Percentiles rank a stretch among this genome's conserved stretches.
These are phyloP conservation scores for Elymus sibiricus DNA, from an alignment of 176 grass and related monocot genomes.

Conservation along the genomic window DNA sequence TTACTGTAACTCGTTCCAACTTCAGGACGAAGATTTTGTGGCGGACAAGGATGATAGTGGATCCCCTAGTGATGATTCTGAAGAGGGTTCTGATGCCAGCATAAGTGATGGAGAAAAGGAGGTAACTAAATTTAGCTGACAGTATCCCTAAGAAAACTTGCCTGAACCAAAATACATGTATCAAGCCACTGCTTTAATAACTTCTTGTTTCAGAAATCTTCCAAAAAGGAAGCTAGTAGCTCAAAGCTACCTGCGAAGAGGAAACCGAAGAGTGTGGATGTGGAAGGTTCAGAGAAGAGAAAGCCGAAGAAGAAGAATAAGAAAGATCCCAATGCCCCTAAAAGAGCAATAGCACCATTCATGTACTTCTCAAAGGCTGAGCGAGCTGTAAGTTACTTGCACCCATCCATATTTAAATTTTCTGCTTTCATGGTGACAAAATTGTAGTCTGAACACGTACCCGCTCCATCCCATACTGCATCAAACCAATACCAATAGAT, in stretches of 20 bases:
- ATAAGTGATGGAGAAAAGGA: constrained; percentile 67
- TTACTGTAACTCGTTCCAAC: constrained; percentile 2
- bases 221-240: constrained; percentile 59
- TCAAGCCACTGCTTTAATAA: neutral
- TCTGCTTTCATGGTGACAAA: neutral
- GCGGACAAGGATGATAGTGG: constrained; percentile 72
- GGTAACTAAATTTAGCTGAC: constrained; percentile 28
- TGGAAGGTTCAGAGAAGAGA: constrained; percentile 62
- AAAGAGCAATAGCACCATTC: constrained; percentile 69
- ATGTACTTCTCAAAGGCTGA: constrained; percentile 98
- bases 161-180: neutral
- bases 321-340: constrained; percentile 87
- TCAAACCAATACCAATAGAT: neutral
- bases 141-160: neutral
- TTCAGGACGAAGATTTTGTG: constrained; percentile 87
- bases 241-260: constrained; percentile 53
- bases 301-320: constrained; percentile 57
- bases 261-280: constrained; percentile 48
- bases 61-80: constrained; percentile 83
- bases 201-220: constrained; percentile 49
- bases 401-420: neutral
- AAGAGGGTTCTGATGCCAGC: constrained; percentile 70
- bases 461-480: neutral
- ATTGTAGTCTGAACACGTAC: neutral
- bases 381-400: constrained; percentile 62